These are phyloP conservation scores for Termitomyces sp. DNA, from an alignment of 768 basidiomycete species.

Conservation along the genomic window DNA sequence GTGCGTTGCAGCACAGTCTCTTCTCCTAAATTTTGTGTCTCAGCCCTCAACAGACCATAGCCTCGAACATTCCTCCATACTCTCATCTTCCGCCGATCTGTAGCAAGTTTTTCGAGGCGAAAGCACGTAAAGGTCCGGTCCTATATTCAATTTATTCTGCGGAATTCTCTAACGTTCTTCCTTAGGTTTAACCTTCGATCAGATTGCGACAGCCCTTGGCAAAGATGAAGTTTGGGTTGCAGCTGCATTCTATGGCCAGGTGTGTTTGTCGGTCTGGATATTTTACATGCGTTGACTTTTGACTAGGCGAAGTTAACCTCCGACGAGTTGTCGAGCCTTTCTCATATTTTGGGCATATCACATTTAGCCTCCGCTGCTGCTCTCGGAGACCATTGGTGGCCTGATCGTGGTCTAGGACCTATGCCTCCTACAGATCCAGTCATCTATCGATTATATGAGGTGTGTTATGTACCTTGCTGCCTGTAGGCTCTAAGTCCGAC, in stretches of 20 bases:
- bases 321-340: slow-evolving; percentile 53
- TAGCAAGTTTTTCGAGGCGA: slow-evolving; percentile 52
- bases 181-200: slow-evolving; percentile 62
- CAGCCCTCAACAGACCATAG: slow-evolving; percentile 27
- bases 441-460: slow-evolving; percentile 79
- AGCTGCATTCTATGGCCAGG: slow-evolving; percentile 78
- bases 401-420: slow-evolving; percentile 64
- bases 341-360: slow-evolving; percentile 42
- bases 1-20: slow-evolving; percentile 5
- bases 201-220: slow-evolving; percentile 57
- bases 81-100: slow-evolving; percentile 47
- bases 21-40: background rate
- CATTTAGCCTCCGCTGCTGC: slow-evolving; percentile 31
- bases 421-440: slow-evolving; percentile 75
- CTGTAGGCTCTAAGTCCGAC: background rate
- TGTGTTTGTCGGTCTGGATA: slow-evolving; percentile 15
- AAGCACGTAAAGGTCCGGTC: slow-evolving; percentile 52
- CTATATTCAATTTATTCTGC: background rate
- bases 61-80: slow-evolving; percentile 37
- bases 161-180: background rate
- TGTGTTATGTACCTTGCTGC: slow-evolving; percentile 18
- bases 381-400: slow-evolving; percentile 67
- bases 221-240: slow-evolving; percentile 82
- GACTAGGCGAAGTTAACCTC: slow-evolving; percentile 59
- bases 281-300: background rate